These are phyloP conservation scores for Aspergillus chevalieri DNA, from an alignment of 2,329 filamentous ascomycete genomes.

Conservation along the genomic window DNA sequence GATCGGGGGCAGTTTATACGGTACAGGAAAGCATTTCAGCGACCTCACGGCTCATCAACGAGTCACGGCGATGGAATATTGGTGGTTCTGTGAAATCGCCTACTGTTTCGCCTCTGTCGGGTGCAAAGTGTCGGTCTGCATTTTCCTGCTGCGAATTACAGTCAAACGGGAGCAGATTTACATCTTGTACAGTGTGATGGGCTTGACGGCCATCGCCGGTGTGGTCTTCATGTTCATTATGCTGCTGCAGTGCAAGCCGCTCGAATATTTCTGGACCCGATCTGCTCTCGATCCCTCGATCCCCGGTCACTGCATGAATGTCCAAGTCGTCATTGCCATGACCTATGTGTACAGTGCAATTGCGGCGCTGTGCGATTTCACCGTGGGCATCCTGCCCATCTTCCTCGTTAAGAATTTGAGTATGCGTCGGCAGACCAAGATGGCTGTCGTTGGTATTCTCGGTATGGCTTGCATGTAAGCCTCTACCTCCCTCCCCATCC, in stretches of 20 bases:
- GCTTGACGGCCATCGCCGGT: constrained; percentile 40
- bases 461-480: constrained; percentile 50
- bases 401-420: constrained; percentile 52
- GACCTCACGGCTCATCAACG: background rate
- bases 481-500: constrained; percentile 9
- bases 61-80: constrained; percentile 19
- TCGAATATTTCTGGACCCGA: constrained; percentile 46
- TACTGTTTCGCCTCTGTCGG: constrained; percentile 44
- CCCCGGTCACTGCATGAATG: constrained; percentile 39
- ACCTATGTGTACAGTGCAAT: constrained; percentile 30
- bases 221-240: constrained; percentile 47
- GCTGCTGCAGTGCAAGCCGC: constrained; percentile 49
- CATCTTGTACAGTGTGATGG: constrained; percentile 43
- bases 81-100: constrained; percentile 49
- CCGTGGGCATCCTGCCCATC: constrained; percentile 47
- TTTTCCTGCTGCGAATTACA: constrained; percentile 49
- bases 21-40: constrained; percentile 20
- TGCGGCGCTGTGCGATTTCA: constrained; percentile 44
- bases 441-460: constrained; percentile 49
- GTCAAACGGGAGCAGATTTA: constrained; percentile 41
- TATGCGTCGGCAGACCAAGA: constrained; percentile 48
- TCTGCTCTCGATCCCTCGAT: constrained; percentile 17
- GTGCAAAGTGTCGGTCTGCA: constrained; percentile 47
- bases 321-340: constrained; percentile 27
- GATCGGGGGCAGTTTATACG: constrained; percentile 25